Percentiles rank a stretch among this genome's conserved stretches.
phyloP scores from a whole-genome alignment of 257 asterid species.

The Primulina huaijiensis region DNA sequence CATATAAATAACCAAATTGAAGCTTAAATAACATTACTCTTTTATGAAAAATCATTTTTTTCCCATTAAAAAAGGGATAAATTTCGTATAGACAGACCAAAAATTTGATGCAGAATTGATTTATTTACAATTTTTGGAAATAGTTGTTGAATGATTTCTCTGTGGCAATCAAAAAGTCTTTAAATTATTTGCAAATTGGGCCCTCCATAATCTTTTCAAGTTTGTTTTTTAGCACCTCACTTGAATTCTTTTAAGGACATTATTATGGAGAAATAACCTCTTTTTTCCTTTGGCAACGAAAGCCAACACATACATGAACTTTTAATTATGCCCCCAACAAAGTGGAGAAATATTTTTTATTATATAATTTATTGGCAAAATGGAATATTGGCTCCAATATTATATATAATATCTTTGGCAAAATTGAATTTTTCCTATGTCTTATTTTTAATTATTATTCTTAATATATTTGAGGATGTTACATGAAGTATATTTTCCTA shows the following conservation, averaged over 20 bases:
- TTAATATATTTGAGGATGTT: too few species aligned
- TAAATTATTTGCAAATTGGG: constrained; percentile 26
- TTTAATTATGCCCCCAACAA: constrained; percentile 3
- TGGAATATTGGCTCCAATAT: not conserved
- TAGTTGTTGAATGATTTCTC: constrained; percentile 18
- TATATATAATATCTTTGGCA: too few species aligned
- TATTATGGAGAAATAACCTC: constrained; percentile 11
- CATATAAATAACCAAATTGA: too few species aligned
- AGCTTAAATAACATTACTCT: too few species aligned
- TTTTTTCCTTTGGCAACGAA: constrained; percentile 14
- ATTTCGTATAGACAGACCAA: constrained; percentile 24
- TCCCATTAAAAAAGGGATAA: not conserved
- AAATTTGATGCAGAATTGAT: not conserved
- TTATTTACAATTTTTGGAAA: not conserved
- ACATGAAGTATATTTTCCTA: too few species aligned
- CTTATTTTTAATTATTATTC: too few species aligned
- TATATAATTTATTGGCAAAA: not conserved
- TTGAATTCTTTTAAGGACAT: not conserved
- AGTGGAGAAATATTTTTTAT: not conserved
- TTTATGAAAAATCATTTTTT: not conserved
- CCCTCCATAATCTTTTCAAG: constrained; percentile 23
- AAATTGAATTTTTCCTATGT: too few species aligned
- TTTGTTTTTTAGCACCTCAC: constrained; percentile 24
- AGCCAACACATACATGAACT: not conserved
- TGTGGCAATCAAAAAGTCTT: constrained; percentile 30